Evolutionary conservation across 768 basidiomycete genomes (phyloP).

Genomic region (Tylopilus intermedius): DNA sequence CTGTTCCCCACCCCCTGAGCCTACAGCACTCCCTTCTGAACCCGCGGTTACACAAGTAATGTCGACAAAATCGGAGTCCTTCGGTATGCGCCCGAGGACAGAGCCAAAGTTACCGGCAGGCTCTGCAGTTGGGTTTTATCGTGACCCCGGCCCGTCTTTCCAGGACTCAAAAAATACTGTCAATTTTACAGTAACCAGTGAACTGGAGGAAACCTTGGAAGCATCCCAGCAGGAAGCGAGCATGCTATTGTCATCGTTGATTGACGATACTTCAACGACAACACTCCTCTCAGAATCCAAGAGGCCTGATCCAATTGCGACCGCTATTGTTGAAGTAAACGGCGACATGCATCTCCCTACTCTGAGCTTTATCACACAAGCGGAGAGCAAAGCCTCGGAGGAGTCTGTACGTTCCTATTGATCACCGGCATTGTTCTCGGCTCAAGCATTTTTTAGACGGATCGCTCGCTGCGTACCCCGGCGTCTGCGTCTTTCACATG

Average conservation of each 20-base stretch:
- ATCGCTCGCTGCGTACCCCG: slow-evolving; percentile 45
- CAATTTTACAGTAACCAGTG: slow-evolving; percentile 76
- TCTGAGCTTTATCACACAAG: slow-evolving; percentile 24
- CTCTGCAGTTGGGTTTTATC: slow-evolving; percentile 68
- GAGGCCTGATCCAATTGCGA: slow-evolving; percentile 6
- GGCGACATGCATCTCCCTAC: slow-evolving; percentile 13
- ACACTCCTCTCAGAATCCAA: slow-evolving; percentile 5
- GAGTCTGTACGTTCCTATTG: slow-evolving; percentile 43
- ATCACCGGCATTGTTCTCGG: neutral
- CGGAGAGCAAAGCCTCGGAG: slow-evolving; percentile 50
- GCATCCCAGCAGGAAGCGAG: slow-evolving; percentile 14
- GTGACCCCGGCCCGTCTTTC: slow-evolving; percentile 52
- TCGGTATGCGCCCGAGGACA: slow-evolving; percentile 41
- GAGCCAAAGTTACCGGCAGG: slow-evolving; percentile 71
- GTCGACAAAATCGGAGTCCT: slow-evolving; percentile 23
- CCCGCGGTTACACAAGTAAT: slow-evolving; percentile 32
- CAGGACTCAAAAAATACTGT: slow-evolving; percentile 48
- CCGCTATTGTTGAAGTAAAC: slow-evolving; percentile 6
- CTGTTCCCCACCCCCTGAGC: slow-evolving; percentile 62
- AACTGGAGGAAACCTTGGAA: slow-evolving; percentile 45
- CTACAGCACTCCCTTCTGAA: slow-evolving; percentile 20
- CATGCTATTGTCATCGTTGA: slow-evolving; percentile 25
- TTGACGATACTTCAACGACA: slow-evolving; percentile 10
- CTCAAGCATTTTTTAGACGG: slow-evolving; percentile 31
- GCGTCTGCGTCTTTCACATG: slow-evolving; percentile 44